Conservation (phyloP, 257 asterid species). For the Nicotiana otophora region DNA sequence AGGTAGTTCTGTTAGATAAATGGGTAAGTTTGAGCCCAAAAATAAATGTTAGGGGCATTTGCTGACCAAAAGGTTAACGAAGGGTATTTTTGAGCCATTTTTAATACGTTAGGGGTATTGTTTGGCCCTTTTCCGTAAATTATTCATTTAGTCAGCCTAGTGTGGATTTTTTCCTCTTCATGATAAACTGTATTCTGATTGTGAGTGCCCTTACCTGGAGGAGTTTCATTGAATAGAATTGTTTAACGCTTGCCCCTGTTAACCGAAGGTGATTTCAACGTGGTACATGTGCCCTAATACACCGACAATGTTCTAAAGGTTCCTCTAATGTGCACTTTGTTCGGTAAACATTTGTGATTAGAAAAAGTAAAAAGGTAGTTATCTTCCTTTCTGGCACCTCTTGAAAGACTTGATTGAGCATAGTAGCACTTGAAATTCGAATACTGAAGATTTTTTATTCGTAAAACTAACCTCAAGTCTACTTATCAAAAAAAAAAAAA, state of each 20-base stretch:
- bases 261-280: neutral
- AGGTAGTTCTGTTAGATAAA: no score
- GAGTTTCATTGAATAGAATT: neutral
- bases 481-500: neutral
- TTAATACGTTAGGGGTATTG: no score
- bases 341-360: neutral
- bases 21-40: no score
- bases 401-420: neutral
- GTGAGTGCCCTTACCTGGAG: neutral
- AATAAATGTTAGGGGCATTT: neutral
- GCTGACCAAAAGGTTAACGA: no score
- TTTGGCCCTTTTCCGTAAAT: no score
- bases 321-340: neutral
- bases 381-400: neutral
- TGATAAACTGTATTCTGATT: neutral
- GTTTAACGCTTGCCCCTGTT: neutral
- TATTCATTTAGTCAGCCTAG: neutral
- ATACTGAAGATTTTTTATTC: neutral
- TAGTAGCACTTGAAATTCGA: neutral
- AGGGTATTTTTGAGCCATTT: no score
- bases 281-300: neutral
- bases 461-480: neutral
- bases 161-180: neutral
- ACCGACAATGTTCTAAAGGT: neutral
- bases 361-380: neutral